These are phyloP conservation scores for Butyriboletus loyo DNA, from an alignment of 768 basidiomycete genomes.

Conservation along the genomic window DNA sequence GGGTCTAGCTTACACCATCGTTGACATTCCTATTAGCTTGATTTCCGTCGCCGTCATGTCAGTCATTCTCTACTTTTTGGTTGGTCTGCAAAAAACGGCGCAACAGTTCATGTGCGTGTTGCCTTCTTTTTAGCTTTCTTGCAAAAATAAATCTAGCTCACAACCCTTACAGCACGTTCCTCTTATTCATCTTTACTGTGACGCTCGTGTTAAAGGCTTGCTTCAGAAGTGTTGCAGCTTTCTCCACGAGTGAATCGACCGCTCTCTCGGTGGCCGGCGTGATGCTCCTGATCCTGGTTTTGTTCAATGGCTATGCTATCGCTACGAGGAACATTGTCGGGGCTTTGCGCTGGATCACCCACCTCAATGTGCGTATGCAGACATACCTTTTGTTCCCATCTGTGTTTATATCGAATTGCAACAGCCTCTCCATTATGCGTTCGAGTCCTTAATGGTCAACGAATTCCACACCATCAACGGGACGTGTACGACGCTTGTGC, in stretches of 20 bases:
- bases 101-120: slow-evolving; percentile 19
- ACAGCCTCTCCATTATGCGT: slow-evolving; percentile 33
- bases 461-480: slow-evolving; percentile 44
- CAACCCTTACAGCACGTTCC: slow-evolving; percentile 49
- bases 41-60: slow-evolving; percentile 11
- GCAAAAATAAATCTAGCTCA: slow-evolving; percentile 27
- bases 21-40: slow-evolving; percentile 43
- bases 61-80: slow-evolving; percentile 18
- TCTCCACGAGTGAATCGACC: slow-evolving; percentile 48
- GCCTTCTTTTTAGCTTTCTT: background rate
- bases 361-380: slow-evolving; percentile 30
- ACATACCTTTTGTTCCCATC: slow-evolving; percentile 27
- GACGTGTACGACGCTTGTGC: slow-evolving; percentile 32
- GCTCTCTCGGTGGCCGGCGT: slow-evolving; percentile 39
- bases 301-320: slow-evolving; percentile 43
- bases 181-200: slow-evolving; percentile 50
- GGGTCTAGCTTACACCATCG: slow-evolving; percentile 40
- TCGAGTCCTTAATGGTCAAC: slow-evolving; percentile 40
- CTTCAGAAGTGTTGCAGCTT: slow-evolving; percentile 65
- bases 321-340: slow-evolving; percentile 12
- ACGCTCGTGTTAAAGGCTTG: slow-evolving; percentile 68
- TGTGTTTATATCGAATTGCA: slow-evolving; percentile 31
- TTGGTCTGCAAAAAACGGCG: slow-evolving; percentile 15
- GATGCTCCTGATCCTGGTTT: slow-evolving; percentile 36
- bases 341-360: slow-evolving; percentile 17